Conservation (phyloP, 345 rosid species). For the Rubroshorea leprosula region DNA sequence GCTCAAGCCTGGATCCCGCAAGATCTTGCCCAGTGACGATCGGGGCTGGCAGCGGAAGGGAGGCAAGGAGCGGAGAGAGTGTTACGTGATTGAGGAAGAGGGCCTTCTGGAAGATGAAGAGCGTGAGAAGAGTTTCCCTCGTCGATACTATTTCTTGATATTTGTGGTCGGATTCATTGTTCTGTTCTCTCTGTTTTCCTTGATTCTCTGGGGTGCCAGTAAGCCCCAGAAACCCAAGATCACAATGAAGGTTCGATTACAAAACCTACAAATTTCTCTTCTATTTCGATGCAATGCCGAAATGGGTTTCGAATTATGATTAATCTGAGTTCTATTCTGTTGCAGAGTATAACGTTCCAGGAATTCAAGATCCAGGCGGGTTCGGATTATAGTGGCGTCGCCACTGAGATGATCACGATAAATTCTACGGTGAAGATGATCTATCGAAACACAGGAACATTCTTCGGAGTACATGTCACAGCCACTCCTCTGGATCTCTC, state of each 20-base stretch:
- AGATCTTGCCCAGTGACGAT: conserved; percentile 74
- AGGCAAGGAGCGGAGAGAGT: conserved; percentile 68
- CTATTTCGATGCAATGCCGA: not conserved
- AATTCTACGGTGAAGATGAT: conserved; percentile 71
- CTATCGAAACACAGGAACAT: conserved; percentile 84
- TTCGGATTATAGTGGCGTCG: conserved; percentile 75
- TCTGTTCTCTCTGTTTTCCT: conserved; percentile 74
- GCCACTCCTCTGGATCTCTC: conserved; percentile 70
- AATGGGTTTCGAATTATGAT: not conserved
- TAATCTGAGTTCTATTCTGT: not conserved
- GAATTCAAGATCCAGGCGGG: conserved; percentile 86
- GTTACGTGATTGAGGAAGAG: conserved; percentile 85
- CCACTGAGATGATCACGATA: conserved; percentile 82
- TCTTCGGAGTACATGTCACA: conserved; percentile 88
- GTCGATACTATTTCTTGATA: conserved; percentile 74
- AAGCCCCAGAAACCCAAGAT: conserved; percentile 86
- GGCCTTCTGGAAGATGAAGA: conserved; percentile 85
- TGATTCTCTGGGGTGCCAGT: conserved; percentile 86
- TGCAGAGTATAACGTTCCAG: conserved; percentile 75
- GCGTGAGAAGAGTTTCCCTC: conserved; percentile 57
- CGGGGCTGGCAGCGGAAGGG: conserved; percentile 47
- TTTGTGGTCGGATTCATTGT: conserved; percentile 75
- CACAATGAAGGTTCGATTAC: conserved; percentile 54
- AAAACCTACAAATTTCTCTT: not conserved
- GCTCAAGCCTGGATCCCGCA: conserved; percentile 79